phyloP scores from a whole-genome alignment of 805 yeast genomes.

The Lipomyces starkeyi region DNA sequence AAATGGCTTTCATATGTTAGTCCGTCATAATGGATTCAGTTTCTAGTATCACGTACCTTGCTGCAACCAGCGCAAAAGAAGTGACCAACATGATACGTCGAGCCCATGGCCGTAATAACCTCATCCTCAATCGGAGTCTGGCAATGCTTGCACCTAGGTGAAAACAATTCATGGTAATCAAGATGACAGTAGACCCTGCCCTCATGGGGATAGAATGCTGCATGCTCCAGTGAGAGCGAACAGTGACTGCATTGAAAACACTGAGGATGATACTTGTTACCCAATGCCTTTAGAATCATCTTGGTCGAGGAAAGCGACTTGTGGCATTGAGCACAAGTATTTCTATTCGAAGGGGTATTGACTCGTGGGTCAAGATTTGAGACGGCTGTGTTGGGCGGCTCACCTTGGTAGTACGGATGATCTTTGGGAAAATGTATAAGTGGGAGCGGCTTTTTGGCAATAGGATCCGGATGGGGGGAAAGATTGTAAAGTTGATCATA shows the following conservation, averaged over 20 bases:
- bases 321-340: slow-evolving; percentile 28
- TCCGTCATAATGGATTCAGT: not conserved
- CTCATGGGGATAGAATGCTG: slow-evolving; percentile 35
- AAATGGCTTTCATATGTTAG: slow-evolving; percentile 32
- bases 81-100: slow-evolving; percentile 44
- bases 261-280: slow-evolving; percentile 32
- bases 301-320: slow-evolving; percentile 21
- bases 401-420: slow-evolving; percentile 27
- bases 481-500: not conserved
- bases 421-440: slow-evolving; percentile 25
- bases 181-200: slow-evolving; percentile 44
- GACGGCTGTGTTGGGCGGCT: slow-evolving; percentile 1
- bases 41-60: slow-evolving; percentile 11
- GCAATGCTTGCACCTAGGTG: slow-evolving; percentile 45
- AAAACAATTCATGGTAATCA: slow-evolving; percentile 45
- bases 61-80: slow-evolving; percentile 47
- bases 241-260: slow-evolving; percentile 38
- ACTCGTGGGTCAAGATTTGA: slow-evolving; percentile 6
- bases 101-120: slow-evolving; percentile 43
- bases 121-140: slow-evolving; percentile 43
- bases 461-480: not conserved
- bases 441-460: slow-evolving; percentile 21
- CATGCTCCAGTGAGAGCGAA: slow-evolving; percentile 30
- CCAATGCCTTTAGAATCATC: slow-evolving; percentile 33
- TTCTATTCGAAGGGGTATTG: not conserved